Evolutionary conservation across 2,329 filamentous ascomycete species (phyloP).

Genomic region (Talaromyces funiculosus): DNA sequence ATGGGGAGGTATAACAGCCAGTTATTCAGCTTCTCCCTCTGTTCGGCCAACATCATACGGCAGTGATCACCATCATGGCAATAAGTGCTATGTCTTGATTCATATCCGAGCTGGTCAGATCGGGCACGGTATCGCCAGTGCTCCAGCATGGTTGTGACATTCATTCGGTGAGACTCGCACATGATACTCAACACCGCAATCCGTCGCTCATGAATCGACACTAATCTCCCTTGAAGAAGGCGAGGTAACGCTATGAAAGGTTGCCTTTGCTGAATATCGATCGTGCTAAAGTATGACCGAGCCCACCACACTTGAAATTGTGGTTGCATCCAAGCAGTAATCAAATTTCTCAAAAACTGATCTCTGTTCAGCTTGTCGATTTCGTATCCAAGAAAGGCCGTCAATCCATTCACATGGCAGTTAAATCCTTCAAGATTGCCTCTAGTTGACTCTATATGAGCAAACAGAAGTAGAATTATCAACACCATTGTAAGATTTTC

Average conservation of each 20-base stretch:
- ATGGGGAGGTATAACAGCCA: neutral
- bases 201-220: neutral
- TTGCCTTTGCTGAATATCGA: conserved; percentile 16
- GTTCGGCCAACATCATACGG: neutral
- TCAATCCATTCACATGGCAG: neutral
- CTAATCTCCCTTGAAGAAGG: neutral
- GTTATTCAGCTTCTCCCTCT: neutral
- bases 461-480: neutral
- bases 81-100: neutral
- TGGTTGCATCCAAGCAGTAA: conserved; percentile 21
- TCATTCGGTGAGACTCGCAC: neutral
- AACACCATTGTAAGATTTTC: neutral
- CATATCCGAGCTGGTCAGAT: neutral
- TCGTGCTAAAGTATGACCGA: conserved; percentile 21
- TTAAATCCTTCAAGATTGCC: neutral
- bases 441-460: neutral
- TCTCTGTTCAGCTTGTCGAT: neutral
- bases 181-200: neutral
- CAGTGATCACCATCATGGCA: neutral
- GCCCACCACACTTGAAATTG: conserved; percentile 24
- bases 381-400: neutral
- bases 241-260: conserved; percentile 1
- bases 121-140: neutral
- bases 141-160: neutral
- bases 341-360: conserved; percentile 12